Evolutionary conservation across 345 rosid genomes (phyloP).

Genomic region (Raphanus sativus): DNA sequence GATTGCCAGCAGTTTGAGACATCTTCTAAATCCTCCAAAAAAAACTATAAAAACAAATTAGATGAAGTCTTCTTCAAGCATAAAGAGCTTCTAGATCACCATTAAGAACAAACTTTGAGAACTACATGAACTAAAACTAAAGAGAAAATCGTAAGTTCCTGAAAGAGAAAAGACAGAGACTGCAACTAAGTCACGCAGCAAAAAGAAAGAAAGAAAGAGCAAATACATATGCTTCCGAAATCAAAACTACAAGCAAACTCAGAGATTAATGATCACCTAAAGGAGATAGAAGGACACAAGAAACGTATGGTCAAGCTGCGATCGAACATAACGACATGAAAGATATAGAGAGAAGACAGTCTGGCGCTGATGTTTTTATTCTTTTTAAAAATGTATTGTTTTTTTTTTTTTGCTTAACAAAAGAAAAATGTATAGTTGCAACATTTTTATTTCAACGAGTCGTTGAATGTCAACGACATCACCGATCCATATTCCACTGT

Average conservation of each 20-base stretch:
- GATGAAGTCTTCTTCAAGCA: slow-evolving; percentile 5
- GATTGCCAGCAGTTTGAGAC: slow-evolving; percentile 29
- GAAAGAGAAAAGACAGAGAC: background rate
- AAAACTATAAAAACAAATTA: background rate
- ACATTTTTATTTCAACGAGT: background rate
- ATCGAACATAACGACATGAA: background rate
- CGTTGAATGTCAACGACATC: background rate
- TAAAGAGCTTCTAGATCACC: slow-evolving; percentile 1
- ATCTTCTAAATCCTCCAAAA: slow-evolving; percentile 31
- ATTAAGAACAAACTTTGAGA: slow-evolving; percentile 3
- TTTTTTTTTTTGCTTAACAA: too few relatives aligned
- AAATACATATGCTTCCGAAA: too few relatives aligned
- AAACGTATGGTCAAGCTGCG: too few relatives aligned
- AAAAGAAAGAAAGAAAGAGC: background rate
- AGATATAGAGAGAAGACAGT: background rate
- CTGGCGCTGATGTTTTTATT: background rate
- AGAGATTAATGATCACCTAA: too few relatives aligned
- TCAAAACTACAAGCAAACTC: too few relatives aligned
- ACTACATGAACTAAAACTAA: background rate
- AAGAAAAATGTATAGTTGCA: background rate
- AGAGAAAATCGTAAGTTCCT: slow-evolving; percentile 1
- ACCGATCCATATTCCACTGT: background rate
- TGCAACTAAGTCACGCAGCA: background rate
- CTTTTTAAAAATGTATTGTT: background rate
- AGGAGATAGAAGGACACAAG: too few relatives aligned